Evolutionary conservation across 371 early-diverging fungal genomes (phyloP).

Genomic region (Apophysomyces ossiformis): DNA sequence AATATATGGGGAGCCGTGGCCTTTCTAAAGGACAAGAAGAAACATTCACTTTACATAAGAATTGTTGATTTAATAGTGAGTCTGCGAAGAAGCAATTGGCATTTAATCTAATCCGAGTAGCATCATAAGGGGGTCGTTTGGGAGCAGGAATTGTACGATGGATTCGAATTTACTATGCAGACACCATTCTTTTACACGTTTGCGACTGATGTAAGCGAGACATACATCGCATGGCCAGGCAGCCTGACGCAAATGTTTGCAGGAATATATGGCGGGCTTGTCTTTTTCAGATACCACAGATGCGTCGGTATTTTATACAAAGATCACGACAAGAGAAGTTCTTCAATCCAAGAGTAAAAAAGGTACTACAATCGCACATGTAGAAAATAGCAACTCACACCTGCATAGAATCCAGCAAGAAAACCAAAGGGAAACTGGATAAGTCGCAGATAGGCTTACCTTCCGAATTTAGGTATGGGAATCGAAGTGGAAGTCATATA

Average conservation of each 20-base stretch:
- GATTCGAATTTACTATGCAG: slow-evolving; percentile 75
- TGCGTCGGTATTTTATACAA: slow-evolving; percentile 76
- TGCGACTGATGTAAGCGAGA: slow-evolving; percentile 72
- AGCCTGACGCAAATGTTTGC: background rate
- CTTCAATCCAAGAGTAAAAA: slow-evolving; percentile 39
- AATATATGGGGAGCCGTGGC: slow-evolving; percentile 82
- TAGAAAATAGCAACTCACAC: background rate
- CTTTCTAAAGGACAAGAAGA: slow-evolving; percentile 70
- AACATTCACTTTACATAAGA: slow-evolving; percentile 67
- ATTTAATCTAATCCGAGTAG: slow-evolving; percentile 27
- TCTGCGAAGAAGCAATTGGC: background rate
- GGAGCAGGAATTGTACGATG: slow-evolving; percentile 83
- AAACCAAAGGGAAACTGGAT: slow-evolving; percentile 60
- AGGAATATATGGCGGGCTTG: slow-evolving; percentile 81
- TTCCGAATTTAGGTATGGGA: slow-evolving; percentile 68
- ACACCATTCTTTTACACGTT: slow-evolving; percentile 89
- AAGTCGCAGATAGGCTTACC: slow-evolving; percentile 81
- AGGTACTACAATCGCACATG: slow-evolving; percentile 8
- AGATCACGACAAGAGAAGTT: slow-evolving; percentile 61
- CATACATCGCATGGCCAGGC: background rate
- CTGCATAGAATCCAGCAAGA: slow-evolving; percentile 20
- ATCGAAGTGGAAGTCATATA: background rate
- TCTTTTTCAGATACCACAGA: slow-evolving; percentile 88
- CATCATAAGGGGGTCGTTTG: slow-evolving; percentile 71
- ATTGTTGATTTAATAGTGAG: slow-evolving; percentile 81